These are phyloP conservation scores for Leccinum fibrillosum DNA, from an alignment of 768 basidiomycete species.

Conservation along the genomic window DNA sequence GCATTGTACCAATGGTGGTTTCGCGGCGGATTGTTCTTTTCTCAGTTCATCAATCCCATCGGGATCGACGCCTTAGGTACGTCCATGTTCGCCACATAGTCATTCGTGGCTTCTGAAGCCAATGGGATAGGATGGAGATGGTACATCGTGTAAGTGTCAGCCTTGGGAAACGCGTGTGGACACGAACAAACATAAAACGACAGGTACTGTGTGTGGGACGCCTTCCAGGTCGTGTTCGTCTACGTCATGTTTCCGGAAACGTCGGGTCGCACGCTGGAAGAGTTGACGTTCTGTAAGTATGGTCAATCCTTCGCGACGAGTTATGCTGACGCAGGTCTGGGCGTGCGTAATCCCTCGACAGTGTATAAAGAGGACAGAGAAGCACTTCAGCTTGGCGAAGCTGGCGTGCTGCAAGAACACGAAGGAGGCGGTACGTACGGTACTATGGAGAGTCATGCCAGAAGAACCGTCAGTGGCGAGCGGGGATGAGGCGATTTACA, in stretches of 20 bases:
- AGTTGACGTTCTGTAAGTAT: background rate
- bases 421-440: background rate
- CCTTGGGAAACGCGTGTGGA: too few species aligned
- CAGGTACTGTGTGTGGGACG: too few species aligned
- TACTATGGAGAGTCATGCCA: background rate
- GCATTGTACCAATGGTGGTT: background rate
- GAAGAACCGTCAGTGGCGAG: background rate
- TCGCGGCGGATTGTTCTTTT: background rate
- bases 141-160: too few species aligned
- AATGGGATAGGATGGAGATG: too few species aligned
- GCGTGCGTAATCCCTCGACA: background rate
- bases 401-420: background rate
- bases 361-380: background rate
- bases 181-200: too few species aligned
- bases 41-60: background rate
- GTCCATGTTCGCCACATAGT: background rate
- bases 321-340: background rate
- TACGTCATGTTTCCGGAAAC: background rate
- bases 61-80: background rate
- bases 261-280: background rate
- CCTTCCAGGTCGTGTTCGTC: background rate
- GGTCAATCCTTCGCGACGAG: background rate
- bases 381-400: background rate
- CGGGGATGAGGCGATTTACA: background rate
- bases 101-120: background rate